phyloP scores from a whole-genome alignment of 768 basidiomycete species.

The Fibroporia radiculosa region DNA sequence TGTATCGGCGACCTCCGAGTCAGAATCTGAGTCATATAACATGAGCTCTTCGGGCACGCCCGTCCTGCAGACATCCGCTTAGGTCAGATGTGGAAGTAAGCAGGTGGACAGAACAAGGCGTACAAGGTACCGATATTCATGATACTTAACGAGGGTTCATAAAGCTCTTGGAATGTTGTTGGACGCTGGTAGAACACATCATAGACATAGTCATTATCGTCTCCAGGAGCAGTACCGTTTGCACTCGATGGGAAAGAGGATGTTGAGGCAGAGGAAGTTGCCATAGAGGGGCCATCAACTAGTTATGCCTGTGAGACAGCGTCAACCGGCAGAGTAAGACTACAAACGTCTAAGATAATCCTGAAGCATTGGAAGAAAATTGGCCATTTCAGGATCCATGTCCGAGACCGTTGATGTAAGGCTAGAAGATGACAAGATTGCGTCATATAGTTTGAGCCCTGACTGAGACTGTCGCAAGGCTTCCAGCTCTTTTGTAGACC shows the following conservation, averaged over 20 bases:
- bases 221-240: constrained; percentile 2
- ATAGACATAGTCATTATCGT: constrained; percentile 68
- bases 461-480: constrained; percentile 25
- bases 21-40: constrained; percentile 35
- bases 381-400: constrained; percentile 60
- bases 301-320: neutral
- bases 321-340: neutral
- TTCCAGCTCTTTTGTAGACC: constrained; percentile 43
- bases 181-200: constrained; percentile 77
- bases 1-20: constrained; percentile 64
- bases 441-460: constrained; percentile 61
- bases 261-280: neutral
- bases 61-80: too few species aligned
- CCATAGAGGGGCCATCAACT: neutral
- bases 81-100: too few species aligned
- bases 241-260: constrained; percentile 4
- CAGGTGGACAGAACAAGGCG: too few species aligned
- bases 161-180: constrained; percentile 51
- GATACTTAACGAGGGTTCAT: constrained; percentile 30
- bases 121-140: constrained; percentile 62
- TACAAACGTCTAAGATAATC: constrained; percentile 63
- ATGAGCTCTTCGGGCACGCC: constrained; percentile 53
- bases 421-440: constrained; percentile 35
- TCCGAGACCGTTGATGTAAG: constrained; percentile 2
- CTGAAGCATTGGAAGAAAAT: constrained; percentile 69